Evolutionary conservation across 2,329 filamentous ascomycete species (phyloP), one percentile per base, ranked within the genome.

Genomic region (Trichoderma sp.): DNA sequence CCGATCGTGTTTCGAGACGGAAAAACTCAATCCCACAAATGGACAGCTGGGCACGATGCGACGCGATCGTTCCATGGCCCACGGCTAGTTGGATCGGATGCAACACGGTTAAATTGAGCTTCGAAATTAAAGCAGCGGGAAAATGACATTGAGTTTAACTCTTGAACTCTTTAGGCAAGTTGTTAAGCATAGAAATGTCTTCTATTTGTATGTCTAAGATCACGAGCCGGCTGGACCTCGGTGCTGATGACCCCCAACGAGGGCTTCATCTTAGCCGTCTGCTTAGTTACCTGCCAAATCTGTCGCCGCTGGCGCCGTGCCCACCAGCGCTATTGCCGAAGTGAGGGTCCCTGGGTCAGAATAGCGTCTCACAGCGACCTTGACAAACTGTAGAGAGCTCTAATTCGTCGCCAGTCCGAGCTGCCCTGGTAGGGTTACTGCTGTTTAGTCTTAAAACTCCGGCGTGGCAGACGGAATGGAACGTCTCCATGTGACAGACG

Each of bases 1-100:
- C 55, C 29, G n/a, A 58, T 58, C 55, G 31, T 58, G 55, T 52
- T 52, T 68, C 58, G 21, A 61, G 43, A 52, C 68, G 68, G 68
- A 70, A 40, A 61, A 70, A 70, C 33, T n/a, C 55, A 70, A 43
- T 70, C 68, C 68, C 68, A 68, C 68, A 55, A 68, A 68, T 70
- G 27, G 56, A 40, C n/a, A 16, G 5, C 59, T 56, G 21, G 33
- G 57, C 55, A 43, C 13, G n/a, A 68, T 60, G 57, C 65, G 40
- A 60, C 65, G 13, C 33, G 40, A 61, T 61, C 65, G 56, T 40
- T 29, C 13, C 49, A 21, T 24, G 62, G 62, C 27, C n/a, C 52
- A 31, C n/a, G 24, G 21, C 52, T 37, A 43, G 19, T 19, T 14
- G 33, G 52, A 65, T 65, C 52, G 53, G 52, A 57, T 65, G 62